Base-by-base conservation (phyloP, 2,329 filamentous ascomycete species). In the Sporothrix pseudoabietina region DNA sequence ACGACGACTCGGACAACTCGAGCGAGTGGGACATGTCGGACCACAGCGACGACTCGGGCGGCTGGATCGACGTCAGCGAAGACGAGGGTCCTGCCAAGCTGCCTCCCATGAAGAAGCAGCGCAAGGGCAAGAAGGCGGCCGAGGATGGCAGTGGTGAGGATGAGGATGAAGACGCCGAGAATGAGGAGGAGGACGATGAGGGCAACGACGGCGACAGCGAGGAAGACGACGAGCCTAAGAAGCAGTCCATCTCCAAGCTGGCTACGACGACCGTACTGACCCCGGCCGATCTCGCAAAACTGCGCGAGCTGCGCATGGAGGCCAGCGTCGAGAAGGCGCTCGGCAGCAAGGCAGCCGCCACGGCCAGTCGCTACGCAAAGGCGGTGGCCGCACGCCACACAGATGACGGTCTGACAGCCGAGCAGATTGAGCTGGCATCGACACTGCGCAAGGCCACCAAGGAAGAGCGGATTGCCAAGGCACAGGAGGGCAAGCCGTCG, bases 261-360 rank as follows among this genome's bases (percentile, higher is more conserved):
- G 94, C 94, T n/a, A 97, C 93, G 0, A 97, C 93, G 1, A 92
- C 93, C 68, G 97, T 99, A 76, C 90, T 99, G 75, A 99, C 96
- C 0, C 96, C 96, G 0, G 96, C 96, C 14, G 96, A 99, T 82
- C 88, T 98, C n/a, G 91, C 93, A 77, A 98, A 98, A 81, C 90
- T 99, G 26, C 90, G 93, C 75, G 95, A 98, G 82, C 90, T 99
- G 32, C 92, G 93, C 65, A 86, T 92, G 69, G 86, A 91, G 59
- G 89, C 93, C 26, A 88, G 89, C 49, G 84, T 98, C 65, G 89
- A 92, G 76, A 91, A 92, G 75, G 85, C 84, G 68, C 83, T 88
- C 79, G 86, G 84, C 75, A 81, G 77, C 75, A 68, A 69, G 68
- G 71, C 63, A 12, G 61, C 44, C 22, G 61, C 66, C 22, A 75